These are phyloP conservation scores for Aspergillus avenaceus DNA, from an alignment of 495 filamentous ascomycete genomes.

Conservation along the genomic window DNA sequence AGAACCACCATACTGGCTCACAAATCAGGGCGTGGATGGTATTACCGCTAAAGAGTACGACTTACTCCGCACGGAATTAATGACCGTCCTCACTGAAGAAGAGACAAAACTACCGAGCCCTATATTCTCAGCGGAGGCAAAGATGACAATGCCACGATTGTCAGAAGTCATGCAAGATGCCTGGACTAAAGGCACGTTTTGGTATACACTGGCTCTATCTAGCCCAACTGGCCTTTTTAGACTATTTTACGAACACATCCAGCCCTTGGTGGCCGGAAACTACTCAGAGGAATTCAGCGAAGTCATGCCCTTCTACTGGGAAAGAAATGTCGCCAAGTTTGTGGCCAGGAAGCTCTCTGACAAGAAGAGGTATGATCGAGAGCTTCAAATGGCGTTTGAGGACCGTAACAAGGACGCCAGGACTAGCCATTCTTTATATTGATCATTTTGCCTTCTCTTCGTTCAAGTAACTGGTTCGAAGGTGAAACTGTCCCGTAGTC, in stretches of 20 bases:
- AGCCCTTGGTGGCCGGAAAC: neutral
- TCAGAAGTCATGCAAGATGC: neutral
- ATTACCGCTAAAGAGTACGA: neutral
- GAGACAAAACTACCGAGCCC: neutral
- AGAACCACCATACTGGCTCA: neutral
- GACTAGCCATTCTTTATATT: too few species aligned
- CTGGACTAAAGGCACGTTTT: neutral
- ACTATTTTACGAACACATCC: neutral
- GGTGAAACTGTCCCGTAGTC: too few species aligned
- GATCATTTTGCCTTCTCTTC: too few species aligned
- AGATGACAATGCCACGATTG: neutral
- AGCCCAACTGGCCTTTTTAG: neutral
- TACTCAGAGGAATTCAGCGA: neutral
- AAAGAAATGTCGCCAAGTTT: neutral
- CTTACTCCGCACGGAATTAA: neutral
- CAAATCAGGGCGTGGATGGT: neutral
- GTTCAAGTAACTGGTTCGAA: too few species aligned
- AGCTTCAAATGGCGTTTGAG: neutral
- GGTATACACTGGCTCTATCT: neutral
- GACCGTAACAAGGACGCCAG: too few species aligned
- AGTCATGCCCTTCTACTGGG: constrained; percentile 1
- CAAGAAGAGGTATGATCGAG: constrained; percentile 1
- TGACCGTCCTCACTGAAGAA: neutral
- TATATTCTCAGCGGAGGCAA: neutral
- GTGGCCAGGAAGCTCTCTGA: constrained; percentile 1